A percentile compares a stretch with the other conserved stretches of the same genome.
Conservation (phyloP, 768 basidiomycete genomes). For the Pleurotus sapidus region DNA sequence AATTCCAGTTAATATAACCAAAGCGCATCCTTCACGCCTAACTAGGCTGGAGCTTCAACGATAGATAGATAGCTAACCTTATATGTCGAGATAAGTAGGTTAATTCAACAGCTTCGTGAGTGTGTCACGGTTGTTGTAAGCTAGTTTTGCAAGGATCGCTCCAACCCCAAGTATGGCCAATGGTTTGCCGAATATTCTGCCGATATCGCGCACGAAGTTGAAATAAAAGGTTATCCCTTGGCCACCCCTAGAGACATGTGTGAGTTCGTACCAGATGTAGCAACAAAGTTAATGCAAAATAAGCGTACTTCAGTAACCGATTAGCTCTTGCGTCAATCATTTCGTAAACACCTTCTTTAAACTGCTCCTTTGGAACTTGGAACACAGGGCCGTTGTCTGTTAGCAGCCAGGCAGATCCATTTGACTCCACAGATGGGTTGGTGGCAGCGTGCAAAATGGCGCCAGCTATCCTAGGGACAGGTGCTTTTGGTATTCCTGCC, state of each 20-base stretch:
- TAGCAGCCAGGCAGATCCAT: slow-evolving; percentile 44
- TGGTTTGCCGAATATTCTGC: neutral
- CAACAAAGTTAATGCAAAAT: neutral
- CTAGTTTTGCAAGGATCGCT: neutral
- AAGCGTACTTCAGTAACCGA: slow-evolving; percentile 25
- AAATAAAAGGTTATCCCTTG: neutral
- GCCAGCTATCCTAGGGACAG: slow-evolving; percentile 44
- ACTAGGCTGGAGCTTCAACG: too few species aligned
- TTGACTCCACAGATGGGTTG: slow-evolving; percentile 39
- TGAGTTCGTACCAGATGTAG: neutral
- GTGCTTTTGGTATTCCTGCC: slow-evolving; percentile 46
- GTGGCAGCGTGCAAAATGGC: slow-evolving; percentile 52
- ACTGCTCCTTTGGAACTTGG: slow-evolving; percentile 40
- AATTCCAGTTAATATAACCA: neutral
- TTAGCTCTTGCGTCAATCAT: slow-evolving; percentile 46
- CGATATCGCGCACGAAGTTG: neutral
- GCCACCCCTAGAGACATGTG: neutral
- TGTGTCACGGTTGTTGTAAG: neutral
- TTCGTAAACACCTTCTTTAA: slow-evolving; percentile 50
- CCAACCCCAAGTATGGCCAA: neutral
- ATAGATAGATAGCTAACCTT: too few species aligned
- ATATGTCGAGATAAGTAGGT: neutral
- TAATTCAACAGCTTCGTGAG: too few species aligned
- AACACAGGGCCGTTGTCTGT: slow-evolving; percentile 50
- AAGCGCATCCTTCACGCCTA: neutral